A percentile compares a stretch with the other conserved stretches of the same genome.
Evolutionary conservation across 2,329 filamentous ascomycete genomes (phyloP).

Genomic region (Pseudopithomyces chartarum): DNA sequence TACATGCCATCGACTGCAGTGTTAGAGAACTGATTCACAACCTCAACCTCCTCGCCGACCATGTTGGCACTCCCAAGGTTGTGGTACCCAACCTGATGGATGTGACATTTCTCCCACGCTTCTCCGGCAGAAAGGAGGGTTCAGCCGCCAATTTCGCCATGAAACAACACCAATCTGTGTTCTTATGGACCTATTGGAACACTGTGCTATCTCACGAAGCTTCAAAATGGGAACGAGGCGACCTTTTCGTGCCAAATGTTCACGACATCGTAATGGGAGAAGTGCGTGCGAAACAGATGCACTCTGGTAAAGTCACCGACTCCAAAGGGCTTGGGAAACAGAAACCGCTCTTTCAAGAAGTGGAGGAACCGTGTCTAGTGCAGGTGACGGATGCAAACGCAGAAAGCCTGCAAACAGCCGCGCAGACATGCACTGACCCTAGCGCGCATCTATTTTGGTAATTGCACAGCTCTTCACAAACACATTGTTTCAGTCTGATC

Average conservation of each 20-base stretch:
- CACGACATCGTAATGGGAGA: slow-evolving; percentile 42
- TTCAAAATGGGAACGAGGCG: slow-evolving; percentile 35
- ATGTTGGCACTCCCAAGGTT: slow-evolving; percentile 29
- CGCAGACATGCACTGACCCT: slow-evolving; percentile 38
- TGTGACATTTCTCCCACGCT: slow-evolving; percentile 43
- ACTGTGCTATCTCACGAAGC: slow-evolving; percentile 34
- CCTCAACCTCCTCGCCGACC: slow-evolving; percentile 38
- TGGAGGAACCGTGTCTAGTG: slow-evolving; percentile 40
- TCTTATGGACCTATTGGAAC: slow-evolving; percentile 44
- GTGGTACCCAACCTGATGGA: slow-evolving; percentile 41
- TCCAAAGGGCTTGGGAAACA: slow-evolving; percentile 38
- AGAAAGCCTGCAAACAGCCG: slow-evolving; percentile 32
- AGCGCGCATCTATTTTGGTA: slow-evolving; percentile 43
- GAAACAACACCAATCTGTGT: slow-evolving; percentile 39
- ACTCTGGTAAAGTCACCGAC: slow-evolving; percentile 38
- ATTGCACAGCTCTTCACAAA: slow-evolving; percentile 27
- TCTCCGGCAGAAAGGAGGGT: slow-evolving; percentile 30
- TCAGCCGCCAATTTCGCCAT: slow-evolving; percentile 32
- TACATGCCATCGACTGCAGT: slow-evolving; percentile 38
- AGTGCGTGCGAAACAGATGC: slow-evolving; percentile 39
- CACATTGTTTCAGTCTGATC: slow-evolving; percentile 39
- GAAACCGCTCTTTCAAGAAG: slow-evolving; percentile 38
- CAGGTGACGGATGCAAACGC: slow-evolving; percentile 16
- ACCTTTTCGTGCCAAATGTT: slow-evolving; percentile 39
- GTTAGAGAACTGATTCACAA: slow-evolving; percentile 40